These are phyloP conservation scores for Hemileia vastatrix DNA, from an alignment of 1,284 basidiomycete species.

Conservation along the genomic window DNA sequence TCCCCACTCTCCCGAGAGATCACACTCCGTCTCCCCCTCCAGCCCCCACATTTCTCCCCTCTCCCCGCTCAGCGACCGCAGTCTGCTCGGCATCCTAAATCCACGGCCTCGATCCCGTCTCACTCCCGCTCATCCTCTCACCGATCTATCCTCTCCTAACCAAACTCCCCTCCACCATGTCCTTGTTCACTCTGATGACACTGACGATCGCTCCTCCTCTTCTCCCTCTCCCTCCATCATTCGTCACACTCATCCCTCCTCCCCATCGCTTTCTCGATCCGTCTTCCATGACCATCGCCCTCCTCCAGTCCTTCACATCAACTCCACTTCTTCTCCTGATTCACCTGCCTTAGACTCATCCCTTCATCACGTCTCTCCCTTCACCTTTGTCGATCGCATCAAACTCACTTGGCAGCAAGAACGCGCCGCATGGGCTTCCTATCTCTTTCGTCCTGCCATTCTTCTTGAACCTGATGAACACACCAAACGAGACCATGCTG, in stretches of 20 bases:
- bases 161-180: neutral
- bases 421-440: slow-evolving; percentile 1
- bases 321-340: neutral
- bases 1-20: neutral
- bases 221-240: slow-evolving; percentile 21
- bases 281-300: slow-evolving; percentile 20
- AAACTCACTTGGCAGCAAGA: slow-evolving; percentile 22
- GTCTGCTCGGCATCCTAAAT: neutral
- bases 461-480: neutral
- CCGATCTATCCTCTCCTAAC: neutral
- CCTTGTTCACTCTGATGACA: neutral
- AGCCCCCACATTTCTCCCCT: neutral
- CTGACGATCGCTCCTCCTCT: neutral
- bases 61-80: neutral
- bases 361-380: neutral
- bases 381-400: neutral
- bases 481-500: neutral
- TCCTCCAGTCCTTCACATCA: slow-evolving; percentile 6
- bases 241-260: slow-evolving; percentile 2
- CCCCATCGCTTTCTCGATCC: neutral
- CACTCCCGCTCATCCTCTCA: neutral
- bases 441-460: neutral
- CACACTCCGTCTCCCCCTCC: neutral
- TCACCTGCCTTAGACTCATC: neutral
- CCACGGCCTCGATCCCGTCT: neutral